Conservation (phyloP, 176 grass and related monocot species). For the Avena insularis region DNA sequence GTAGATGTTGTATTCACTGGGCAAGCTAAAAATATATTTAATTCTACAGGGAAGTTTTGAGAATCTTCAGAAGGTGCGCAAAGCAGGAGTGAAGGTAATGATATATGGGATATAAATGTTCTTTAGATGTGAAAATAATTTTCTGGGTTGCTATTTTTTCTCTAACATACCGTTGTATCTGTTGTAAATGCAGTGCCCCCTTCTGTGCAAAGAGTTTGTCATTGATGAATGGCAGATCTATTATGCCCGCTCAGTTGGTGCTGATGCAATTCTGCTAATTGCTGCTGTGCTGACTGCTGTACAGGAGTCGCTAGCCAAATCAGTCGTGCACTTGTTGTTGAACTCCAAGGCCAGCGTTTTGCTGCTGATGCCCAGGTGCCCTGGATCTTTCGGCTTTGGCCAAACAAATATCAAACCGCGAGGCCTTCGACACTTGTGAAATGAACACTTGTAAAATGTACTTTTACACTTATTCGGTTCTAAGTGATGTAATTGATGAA, state of each 20-base stretch:
- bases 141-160: slow-evolving; percentile 24
- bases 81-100: slow-evolving; percentile 81
- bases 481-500: too few species aligned
- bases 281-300: slow-evolving; percentile 70
- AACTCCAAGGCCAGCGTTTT: too few species aligned
- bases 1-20: neutral
- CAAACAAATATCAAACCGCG: too few species aligned
- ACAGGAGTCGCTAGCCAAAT: too few species aligned
- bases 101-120: slow-evolving; percentile 4
- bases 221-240: slow-evolving; percentile 95
- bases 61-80: slow-evolving; percentile 86
- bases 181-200: slow-evolving; percentile 86
- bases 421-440: too few species aligned
- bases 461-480: too few species aligned
- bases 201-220: slow-evolving; percentile 98
- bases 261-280: slow-evolving; percentile 93
- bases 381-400: too few species aligned
- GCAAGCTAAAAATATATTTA: slow-evolving; percentile 13
- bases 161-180: neutral
- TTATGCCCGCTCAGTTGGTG: slow-evolving; percentile 78
- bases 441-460: too few species aligned
- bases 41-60: slow-evolving; percentile 78
- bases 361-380: too few species aligned
- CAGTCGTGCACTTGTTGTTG: too few species aligned
- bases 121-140: slow-evolving; percentile 12